Conservation (phyloP, 2,329 filamentous ascomycete genomes). For the Aspergillus fumigatiaffinis region DNA sequence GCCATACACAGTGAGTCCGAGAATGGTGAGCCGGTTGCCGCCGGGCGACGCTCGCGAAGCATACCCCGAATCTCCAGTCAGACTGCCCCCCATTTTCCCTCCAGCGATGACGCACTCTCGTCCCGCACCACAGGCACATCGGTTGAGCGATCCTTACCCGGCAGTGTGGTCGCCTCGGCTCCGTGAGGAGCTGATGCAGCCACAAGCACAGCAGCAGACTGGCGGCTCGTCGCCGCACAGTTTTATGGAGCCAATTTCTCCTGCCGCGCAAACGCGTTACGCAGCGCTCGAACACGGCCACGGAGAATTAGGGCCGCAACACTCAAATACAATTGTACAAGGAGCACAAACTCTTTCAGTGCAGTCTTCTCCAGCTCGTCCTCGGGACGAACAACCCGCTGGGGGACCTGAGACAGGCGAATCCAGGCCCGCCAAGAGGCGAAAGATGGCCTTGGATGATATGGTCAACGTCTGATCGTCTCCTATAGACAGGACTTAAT, state of each 20-base stretch:
- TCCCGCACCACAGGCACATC: slow-evolving; percentile 24
- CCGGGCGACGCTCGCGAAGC: slow-evolving; percentile 24
- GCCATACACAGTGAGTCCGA: slow-evolving; percentile 24
- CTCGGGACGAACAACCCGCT: slow-evolving; percentile 12
- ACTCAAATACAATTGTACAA: slow-evolving; percentile 16
- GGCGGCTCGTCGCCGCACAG: slow-evolving; percentile 13
- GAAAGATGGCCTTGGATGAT: slow-evolving; percentile 39
- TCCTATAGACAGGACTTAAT: neutral
- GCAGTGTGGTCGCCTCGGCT: slow-evolving; percentile 21
- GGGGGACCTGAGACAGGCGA: slow-evolving; percentile 19
- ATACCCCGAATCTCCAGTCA: slow-evolving; percentile 31
- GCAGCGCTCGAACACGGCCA: slow-evolving; percentile 19
- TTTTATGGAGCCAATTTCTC: slow-evolving; percentile 25
- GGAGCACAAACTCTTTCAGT: slow-evolving; percentile 15
- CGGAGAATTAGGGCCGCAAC: slow-evolving; percentile 20
- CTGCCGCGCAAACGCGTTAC: slow-evolving; percentile 23
- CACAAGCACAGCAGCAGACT: slow-evolving; percentile 7
- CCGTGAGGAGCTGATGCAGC: slow-evolving; percentile 21
- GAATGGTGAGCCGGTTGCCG: slow-evolving; percentile 22
- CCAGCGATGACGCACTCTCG: slow-evolving; percentile 21
- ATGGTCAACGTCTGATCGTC: slow-evolving; percentile 35
- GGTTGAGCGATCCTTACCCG: slow-evolving; percentile 33
- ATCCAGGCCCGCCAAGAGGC: slow-evolving; percentile 31
- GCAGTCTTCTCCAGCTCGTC: slow-evolving; percentile 13
- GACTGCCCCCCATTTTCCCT: slow-evolving; percentile 37